Conservation (phyloP, 495 filamentous ascomycete species). For the Rusavskia elegans region DNA sequence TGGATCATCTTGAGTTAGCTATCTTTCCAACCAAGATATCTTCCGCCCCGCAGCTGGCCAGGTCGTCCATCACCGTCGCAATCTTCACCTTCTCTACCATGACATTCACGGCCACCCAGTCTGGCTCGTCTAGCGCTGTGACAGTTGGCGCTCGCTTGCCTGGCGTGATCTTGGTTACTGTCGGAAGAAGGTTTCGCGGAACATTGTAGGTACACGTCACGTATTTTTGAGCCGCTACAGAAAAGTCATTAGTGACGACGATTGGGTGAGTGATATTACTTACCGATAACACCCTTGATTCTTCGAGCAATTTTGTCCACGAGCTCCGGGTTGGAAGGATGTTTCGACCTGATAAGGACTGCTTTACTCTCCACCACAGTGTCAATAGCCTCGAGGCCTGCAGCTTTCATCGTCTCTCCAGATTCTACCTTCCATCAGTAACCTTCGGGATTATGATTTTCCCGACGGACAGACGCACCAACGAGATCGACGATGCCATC, state of each 20-base stretch:
- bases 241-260: too few relatives aligned
- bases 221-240: conserved; percentile 72
- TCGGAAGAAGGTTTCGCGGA: conserved; percentile 43
- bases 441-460: too few relatives aligned
- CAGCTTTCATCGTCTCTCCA: conserved; percentile 94
- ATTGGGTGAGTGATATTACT: conserved; percentile 13
- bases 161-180: conserved; percentile 67
- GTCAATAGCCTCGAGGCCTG: conserved; percentile 89
- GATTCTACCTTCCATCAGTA: conserved; percentile 47
- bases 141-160: conserved; percentile 90
- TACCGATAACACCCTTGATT: conserved; percentile 82
- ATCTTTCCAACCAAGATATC: conserved; percentile 24
- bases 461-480: conserved; percentile 36
- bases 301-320: conserved; percentile 68
- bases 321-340: conserved; percentile 60
- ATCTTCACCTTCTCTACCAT: conserved; percentile 91
- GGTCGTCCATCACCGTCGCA: conserved; percentile 79
- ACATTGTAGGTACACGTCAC: conserved; percentile 97
- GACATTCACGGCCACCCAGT: conserved; percentile 81
- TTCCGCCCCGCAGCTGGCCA: conserved; percentile 61
- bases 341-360: conserved; percentile 80
- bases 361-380: conserved; percentile 79
- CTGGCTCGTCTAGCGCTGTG: conserved; percentile 68
- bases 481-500: conserved; percentile 97
- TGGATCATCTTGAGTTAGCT: too few relatives aligned